phyloP scores from a whole-genome alignment of 1,139 yeast species.

The Yamadazyma triangularis region DNA sequence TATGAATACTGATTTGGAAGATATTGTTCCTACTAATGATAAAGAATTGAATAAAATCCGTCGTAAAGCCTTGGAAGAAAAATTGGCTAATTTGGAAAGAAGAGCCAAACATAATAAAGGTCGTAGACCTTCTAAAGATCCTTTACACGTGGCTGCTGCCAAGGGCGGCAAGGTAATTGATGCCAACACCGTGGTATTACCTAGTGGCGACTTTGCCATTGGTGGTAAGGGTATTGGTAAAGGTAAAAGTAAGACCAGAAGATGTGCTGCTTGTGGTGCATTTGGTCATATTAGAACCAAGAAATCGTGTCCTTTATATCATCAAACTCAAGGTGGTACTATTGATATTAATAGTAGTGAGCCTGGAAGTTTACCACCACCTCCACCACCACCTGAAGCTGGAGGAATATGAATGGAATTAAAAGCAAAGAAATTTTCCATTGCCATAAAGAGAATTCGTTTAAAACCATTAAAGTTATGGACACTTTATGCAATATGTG shows the following conservation, averaged over 20 bases:
- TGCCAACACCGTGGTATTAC: slow-evolving; percentile 41
- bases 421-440: too few species aligned
- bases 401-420: too few species aligned
- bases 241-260: slow-evolving; percentile 74
- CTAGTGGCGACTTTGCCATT: slow-evolving; percentile 44
- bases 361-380: background rate
- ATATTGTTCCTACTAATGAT: slow-evolving; percentile 75
- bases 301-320: slow-evolving; percentile 81
- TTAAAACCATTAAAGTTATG: too few species aligned
- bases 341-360: slow-evolving; percentile 6
- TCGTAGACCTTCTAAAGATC: slow-evolving; percentile 31
- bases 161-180: slow-evolving; percentile 41
- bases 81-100: slow-evolving; percentile 78
- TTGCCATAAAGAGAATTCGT: too few species aligned
- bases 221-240: slow-evolving; percentile 68
- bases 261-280: slow-evolving; percentile 94
- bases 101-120: slow-evolving; percentile 48
- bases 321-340: slow-evolving; percentile 25
- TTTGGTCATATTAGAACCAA: slow-evolving; percentile 92
- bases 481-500: too few species aligned
- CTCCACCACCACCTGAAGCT: background rate
- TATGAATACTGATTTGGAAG: slow-evolving; percentile 55
- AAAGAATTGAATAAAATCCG: slow-evolving; percentile 79
- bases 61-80: slow-evolving; percentile 76
- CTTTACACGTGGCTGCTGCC: slow-evolving; percentile 40